Evolutionary conservation across 169 alveolate species (phyloP), one percentile per base, ranked within the genome.

Genomic region (Eimeria tenella): DNA sequence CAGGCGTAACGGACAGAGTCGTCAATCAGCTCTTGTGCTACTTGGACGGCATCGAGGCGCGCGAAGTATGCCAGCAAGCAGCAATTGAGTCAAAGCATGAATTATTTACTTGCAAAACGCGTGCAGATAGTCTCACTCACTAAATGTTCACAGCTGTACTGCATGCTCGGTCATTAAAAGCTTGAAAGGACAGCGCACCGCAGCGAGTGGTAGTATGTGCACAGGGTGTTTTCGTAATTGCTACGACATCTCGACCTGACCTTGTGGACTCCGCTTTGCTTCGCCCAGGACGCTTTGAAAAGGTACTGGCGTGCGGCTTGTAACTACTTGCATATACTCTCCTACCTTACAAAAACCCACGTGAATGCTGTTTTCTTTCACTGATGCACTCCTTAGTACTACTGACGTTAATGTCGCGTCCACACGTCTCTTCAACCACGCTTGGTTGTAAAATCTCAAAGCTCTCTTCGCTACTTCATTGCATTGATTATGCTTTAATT

Each of bases 161-260:
- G 42, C 42, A 31, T 31, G 42, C 42, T 31, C 42, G 42, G 42
- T 31, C 42, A 31, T 31, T 31, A 31, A 31, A 31, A 31, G 42
- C 42, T 19, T 19, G n/a, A 50, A 52, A n/a, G 65, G 21, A 19
- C 62, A 52, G 19, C 49, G 5, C 11, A 19, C 68, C 19, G 5
- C 65, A 8, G n/a, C 21, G 13, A 13, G 23, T 10, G 68, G 9
- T 15, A 13, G 52, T 81, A 19, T 77, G 79, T 9, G 74, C 31
- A 42, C 94, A 94, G 94, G 95, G 98, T 77, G 99, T 99, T 31
- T 99, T 97, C 92, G 98, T 99, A 58, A 97, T 99, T 73, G 99
- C 99, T 19, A 99, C 99, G 5, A 98, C 99, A 0, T 99, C 99
- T 92, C 97, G 99, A 81, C 99, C 99, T 3, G 99, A 99, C 95